phyloP scores from a whole-genome alignment of 805 yeast species.

The Metschnikowia picachoensis region DNA sequence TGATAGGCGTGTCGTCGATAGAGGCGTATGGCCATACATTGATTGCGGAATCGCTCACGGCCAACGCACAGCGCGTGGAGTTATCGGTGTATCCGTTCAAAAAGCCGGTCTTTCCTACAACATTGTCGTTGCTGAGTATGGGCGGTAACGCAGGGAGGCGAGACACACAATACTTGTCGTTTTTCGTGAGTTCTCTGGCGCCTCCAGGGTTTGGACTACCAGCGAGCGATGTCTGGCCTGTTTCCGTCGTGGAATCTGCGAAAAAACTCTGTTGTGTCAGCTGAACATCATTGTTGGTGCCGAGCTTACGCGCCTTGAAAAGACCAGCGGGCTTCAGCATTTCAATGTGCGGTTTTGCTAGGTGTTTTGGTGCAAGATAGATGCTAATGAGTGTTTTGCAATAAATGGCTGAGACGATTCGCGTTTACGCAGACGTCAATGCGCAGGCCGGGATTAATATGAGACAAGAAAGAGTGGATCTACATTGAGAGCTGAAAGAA shows the following conservation, averaged over 20 bases:
- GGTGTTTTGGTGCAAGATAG: too few species aligned
- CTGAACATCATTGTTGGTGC: neutral
- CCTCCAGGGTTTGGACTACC: neutral
- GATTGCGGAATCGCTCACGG: constrained; percentile 47
- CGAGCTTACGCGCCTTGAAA: constrained; percentile 15
- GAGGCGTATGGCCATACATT: constrained; percentile 69
- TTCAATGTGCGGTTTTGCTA: too few species aligned
- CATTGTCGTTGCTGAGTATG: constrained; percentile 13
- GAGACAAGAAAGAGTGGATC: too few species aligned
- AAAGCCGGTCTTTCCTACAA: constrained; percentile 25
- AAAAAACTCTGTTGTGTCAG: constrained; percentile 7
- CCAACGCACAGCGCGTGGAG: constrained; percentile 45
- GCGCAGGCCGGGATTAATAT: too few species aligned
- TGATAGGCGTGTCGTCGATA: constrained; percentile 54
- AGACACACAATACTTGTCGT: constrained; percentile 53
- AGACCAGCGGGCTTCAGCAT: constrained; percentile 1
- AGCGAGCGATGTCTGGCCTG: neutral
- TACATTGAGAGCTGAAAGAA: too few species aligned
- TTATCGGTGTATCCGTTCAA: constrained; percentile 46
- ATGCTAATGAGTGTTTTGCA: too few species aligned
- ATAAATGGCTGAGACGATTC: too few species aligned
- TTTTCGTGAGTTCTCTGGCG: constrained; percentile 50
- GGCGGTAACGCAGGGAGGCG: constrained; percentile 55
- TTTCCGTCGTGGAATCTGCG: constrained; percentile 15
- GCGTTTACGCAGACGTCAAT: too few species aligned